A percentile compares a stretch with the other conserved stretches of the same genome.
These are phyloP conservation scores for Botrytis galanthina DNA, from an alignment of 2,329 filamentous ascomycete species.

Conservation along the genomic window DNA sequence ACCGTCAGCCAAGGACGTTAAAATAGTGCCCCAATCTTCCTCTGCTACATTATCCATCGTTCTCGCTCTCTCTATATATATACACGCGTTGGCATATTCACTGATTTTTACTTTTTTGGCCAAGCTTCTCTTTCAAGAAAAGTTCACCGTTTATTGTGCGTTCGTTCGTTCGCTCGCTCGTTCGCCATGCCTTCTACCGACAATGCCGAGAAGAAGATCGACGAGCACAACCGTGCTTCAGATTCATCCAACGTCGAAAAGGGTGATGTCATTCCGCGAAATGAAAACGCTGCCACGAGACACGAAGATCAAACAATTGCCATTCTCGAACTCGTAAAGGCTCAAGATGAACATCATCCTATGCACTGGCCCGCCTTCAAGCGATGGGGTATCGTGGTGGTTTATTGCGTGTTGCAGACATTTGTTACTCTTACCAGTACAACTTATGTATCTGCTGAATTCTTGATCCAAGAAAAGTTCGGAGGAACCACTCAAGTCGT, in stretches of 20 bases:
- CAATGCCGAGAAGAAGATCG: conserved; percentile 18
- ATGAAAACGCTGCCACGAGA: conserved; percentile 16
- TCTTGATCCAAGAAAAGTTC: conserved; percentile 41
- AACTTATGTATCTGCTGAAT: conserved; percentile 43
- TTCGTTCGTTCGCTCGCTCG: neutral
- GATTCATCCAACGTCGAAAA: conserved; percentile 15
- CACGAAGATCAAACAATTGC: conserved; percentile 26
- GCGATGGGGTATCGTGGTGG: conserved; percentile 28
- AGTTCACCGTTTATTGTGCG: conserved; percentile 5
- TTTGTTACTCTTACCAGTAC: conserved; percentile 37
- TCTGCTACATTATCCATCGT: neutral
- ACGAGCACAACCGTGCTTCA: neutral
- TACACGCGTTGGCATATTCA: neutral
- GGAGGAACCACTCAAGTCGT: conserved; percentile 41
- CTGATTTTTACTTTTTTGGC: neutral
- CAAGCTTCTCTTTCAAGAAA: neutral
- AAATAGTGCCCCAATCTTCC: conserved; percentile 13
- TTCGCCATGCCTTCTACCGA: conserved; percentile 18
- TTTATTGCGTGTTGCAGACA: conserved; percentile 38
- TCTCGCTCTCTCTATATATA: neutral
- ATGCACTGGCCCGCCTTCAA: conserved; percentile 35
- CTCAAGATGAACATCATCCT: conserved; percentile 34
- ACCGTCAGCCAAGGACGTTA: conserved; percentile 21
- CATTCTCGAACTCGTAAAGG: conserved; percentile 32
- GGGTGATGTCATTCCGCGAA: conserved; percentile 10